Percentiles rank a stretch among this genome's conserved stretches.
These are phyloP conservation scores for Phaffomyces antillensis DNA, from an alignment of 805 yeast species.

Conservation along the genomic window DNA sequence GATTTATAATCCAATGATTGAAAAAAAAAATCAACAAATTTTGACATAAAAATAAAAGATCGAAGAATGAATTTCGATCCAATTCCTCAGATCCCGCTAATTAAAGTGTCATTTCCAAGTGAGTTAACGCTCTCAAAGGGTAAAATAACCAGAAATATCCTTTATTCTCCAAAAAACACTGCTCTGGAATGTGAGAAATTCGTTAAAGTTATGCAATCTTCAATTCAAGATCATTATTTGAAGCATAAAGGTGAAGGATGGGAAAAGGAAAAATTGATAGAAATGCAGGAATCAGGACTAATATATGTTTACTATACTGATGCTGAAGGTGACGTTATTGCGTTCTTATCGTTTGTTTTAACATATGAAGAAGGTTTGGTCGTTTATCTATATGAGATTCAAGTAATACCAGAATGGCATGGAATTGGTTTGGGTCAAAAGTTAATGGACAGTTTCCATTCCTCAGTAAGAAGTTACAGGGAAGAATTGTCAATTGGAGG, in stretches of 20 bases:
- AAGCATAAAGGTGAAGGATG: conserved; percentile 15
- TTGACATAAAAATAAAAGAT: no score
- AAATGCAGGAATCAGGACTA: conserved; percentile 26
- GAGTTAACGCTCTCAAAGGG: background rate
- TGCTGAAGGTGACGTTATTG: conserved; percentile 21
- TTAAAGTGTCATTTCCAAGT: conserved; percentile 1
- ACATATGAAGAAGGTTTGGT: conserved; percentile 35
- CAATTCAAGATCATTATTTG: conserved; percentile 13
- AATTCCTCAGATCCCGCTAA: conserved; percentile 3
- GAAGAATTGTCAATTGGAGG: conserved; percentile 3
- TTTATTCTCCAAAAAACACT: conserved; percentile 1
- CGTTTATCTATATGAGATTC: conserved; percentile 53
- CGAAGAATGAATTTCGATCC: conserved; percentile 5
- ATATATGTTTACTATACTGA: conserved; percentile 10
- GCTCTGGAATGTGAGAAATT: conserved; percentile 1
- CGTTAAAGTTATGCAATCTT: conserved; percentile 8
- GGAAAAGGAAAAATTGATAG: conserved; percentile 36
- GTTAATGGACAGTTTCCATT: conserved; percentile 32
- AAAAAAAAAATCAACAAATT: no score
- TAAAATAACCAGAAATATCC: background rate
- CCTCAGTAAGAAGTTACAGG: conserved; percentile 19
- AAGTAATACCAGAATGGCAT: conserved; percentile 32
- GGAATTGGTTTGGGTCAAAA: conserved; percentile 30
- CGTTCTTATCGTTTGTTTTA: conserved; percentile 41
- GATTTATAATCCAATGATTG: no score